Conservation (phyloP, 2,329 filamentous ascomycete species). For the Exserohilum rostratum region DNA sequence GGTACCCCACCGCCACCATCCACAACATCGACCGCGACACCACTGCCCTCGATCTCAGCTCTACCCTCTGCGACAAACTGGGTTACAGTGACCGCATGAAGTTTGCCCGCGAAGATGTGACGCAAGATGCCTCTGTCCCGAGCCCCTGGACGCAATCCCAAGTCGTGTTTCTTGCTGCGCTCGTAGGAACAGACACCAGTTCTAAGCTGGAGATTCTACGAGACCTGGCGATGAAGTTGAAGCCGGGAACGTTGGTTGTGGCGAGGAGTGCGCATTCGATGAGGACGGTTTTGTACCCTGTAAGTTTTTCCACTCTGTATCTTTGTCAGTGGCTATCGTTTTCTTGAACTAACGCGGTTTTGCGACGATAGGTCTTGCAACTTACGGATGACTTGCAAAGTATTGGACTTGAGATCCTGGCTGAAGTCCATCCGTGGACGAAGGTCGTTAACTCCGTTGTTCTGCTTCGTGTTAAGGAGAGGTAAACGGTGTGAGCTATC, state of each 20-base stretch:
- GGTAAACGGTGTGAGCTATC: no score
- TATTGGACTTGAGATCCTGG: conserved; percentile 48
- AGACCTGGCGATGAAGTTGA: conserved; percentile 49
- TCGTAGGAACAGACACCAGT: conserved; percentile 54
- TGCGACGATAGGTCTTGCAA: conserved; percentile 45
- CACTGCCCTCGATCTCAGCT: conserved; percentile 45
- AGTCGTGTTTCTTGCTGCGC: conserved; percentile 58
- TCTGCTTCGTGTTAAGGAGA: no score
- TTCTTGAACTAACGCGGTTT: not conserved
- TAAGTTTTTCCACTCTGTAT: conserved; percentile 28
- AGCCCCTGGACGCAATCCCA: conserved; percentile 47
- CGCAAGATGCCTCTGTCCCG: not conserved
- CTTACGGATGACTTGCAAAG: conserved; percentile 40
- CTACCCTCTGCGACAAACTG: conserved; percentile 39
- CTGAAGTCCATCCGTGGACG: conserved; percentile 57
- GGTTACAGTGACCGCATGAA: conserved; percentile 49
- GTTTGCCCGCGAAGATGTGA: conserved; percentile 48
- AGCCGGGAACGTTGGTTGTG: conserved; percentile 53
- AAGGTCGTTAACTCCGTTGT: conserved; percentile 59
- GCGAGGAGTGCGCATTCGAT: conserved; percentile 55
- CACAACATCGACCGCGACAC: conserved; percentile 53
- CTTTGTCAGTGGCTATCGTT: no score
- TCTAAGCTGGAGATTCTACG: conserved; percentile 53
- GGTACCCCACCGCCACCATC: conserved; percentile 40
- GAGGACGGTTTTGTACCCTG: conserved; percentile 56